A percentile compares a stretch with the other conserved stretches of the same genome.
These are phyloP conservation scores for Neonectria coccinea DNA, from an alignment of 2,329 filamentous ascomycete species.

Conservation along the genomic window DNA sequence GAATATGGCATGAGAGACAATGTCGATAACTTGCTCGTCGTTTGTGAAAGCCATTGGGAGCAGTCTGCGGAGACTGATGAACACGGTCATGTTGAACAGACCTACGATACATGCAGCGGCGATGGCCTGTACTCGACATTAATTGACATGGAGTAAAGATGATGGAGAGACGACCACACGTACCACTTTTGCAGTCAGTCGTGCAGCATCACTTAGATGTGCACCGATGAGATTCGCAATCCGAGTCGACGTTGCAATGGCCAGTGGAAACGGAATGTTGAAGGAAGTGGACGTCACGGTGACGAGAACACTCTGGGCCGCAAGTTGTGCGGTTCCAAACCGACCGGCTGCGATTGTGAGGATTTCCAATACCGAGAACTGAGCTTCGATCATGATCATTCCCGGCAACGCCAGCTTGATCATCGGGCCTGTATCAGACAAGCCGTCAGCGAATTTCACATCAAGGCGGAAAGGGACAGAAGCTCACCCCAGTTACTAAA, in stretches of 20 bases:
- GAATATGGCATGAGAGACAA: conserved; percentile 76
- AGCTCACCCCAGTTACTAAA: conserved; percentile 73
- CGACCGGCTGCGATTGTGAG: conserved; percentile 82
- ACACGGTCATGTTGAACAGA: conserved; percentile 77
- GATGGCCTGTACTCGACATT: conserved; percentile 58
- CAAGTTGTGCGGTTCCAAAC: conserved; percentile 80
- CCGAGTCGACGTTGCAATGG: conserved; percentile 87
- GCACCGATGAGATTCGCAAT: conserved; percentile 92
- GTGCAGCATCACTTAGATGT: conserved; percentile 79
- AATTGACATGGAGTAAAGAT: neutral
- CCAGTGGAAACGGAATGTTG: conserved; percentile 89
- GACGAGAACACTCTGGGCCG: conserved; percentile 85
- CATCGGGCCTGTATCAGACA: conserved; percentile 66
- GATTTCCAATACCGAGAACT: conserved; percentile 90
- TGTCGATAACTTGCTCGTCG: conserved; percentile 72
- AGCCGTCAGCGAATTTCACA: neutral
- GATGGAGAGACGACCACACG: conserved; percentile 34
- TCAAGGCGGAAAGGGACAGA: neutral
- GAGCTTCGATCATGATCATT: conserved; percentile 90
- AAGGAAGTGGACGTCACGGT: conserved; percentile 83
- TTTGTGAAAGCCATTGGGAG: conserved; percentile 81
- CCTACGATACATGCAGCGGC: conserved; percentile 74
- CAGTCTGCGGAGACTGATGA: conserved; percentile 73
- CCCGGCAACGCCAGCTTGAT: conserved; percentile 86
- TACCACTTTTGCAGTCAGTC: conserved; percentile 79